Conservation (phyloP, 352 stramenopile genomes). For the Poterioochromonas sp. region DNA sequence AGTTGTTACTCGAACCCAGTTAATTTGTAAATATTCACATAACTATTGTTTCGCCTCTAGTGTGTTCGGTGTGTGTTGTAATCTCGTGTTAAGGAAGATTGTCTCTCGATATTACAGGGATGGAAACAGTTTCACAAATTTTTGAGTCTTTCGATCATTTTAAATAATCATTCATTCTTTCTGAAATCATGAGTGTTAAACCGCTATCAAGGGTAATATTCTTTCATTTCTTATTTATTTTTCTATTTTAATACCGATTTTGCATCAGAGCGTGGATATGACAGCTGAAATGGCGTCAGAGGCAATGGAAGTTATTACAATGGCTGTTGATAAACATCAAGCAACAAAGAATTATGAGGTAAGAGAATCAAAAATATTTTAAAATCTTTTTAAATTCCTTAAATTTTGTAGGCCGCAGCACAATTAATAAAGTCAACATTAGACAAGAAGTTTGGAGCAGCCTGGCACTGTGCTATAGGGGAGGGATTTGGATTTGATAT, state of each 20-base stretch:
- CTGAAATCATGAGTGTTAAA: background rate
- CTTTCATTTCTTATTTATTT: background rate
- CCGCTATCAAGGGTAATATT: background rate
- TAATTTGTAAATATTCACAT: no score
- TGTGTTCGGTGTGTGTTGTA: no score
- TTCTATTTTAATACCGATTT: slow-evolving; percentile 41
- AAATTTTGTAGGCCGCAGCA: slow-evolving; percentile 51
- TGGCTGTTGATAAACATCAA: slow-evolving; percentile 87
- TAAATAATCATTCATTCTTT: no score
- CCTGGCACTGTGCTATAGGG: slow-evolving; percentile 88
- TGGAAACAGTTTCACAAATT: no score
- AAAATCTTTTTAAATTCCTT: no score
- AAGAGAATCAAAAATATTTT: no score
- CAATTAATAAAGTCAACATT: slow-evolving; percentile 89
- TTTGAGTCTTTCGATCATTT: no score
- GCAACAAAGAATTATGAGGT: slow-evolving; percentile 86
- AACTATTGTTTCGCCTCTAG: no score
- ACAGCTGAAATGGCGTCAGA: slow-evolving; percentile 83
- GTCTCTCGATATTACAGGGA: no score
- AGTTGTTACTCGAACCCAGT: no score
- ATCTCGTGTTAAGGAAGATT: no score
- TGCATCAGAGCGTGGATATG: slow-evolving; percentile 51
- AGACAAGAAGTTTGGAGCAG: slow-evolving; percentile 92
- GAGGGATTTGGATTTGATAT: slow-evolving; percentile 93
- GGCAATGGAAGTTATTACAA: slow-evolving; percentile 87